These are phyloP conservation scores for Pelargonium fulgidum DNA, from an alignment of 441 rosid genomes.

Conservation along the genomic window DNA sequence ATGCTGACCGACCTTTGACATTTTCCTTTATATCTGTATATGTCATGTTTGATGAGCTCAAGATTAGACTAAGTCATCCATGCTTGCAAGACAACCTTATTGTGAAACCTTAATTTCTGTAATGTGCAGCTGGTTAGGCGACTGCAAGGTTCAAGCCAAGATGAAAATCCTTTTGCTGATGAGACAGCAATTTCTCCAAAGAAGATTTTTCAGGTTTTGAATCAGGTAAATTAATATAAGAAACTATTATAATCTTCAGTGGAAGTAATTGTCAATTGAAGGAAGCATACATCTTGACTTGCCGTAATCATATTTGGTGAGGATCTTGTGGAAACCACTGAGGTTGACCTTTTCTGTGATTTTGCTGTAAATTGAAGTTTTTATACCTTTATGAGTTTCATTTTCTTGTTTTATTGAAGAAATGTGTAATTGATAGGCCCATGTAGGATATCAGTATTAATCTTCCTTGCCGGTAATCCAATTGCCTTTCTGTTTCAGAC, in stretches of 20 bases:
- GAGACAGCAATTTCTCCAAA: conserved; percentile 67
- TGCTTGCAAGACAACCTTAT: background rate
- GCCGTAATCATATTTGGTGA: background rate
- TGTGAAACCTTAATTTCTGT: conserved; percentile 15
- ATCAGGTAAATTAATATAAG: conserved; percentile 44
- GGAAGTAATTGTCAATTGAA: background rate
- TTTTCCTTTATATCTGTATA: background rate
- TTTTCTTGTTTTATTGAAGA: background rate
- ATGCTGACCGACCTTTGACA: conserved; percentile 7
- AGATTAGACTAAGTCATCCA: background rate
- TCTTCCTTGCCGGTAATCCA: conserved; percentile 2
- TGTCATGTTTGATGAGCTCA: background rate
- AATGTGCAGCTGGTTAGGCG: conserved; percentile 58
- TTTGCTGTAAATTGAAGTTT: background rate
- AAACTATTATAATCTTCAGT: background rate
- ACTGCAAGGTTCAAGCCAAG: conserved; percentile 54
- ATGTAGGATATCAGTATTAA: background rate
- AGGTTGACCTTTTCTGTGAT: background rate
- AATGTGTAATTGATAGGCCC: background rate
- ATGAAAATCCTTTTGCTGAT: conserved; percentile 95
- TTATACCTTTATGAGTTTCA: background rate
- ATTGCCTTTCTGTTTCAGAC: conserved; percentile 40
- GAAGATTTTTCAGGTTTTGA: conserved; percentile 77
- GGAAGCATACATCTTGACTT: background rate
- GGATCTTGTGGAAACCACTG: conserved; percentile 14